Evolutionary conservation across 106 monocot genomes (phyloP).

Genomic region (Triglochin maritima): DNA sequence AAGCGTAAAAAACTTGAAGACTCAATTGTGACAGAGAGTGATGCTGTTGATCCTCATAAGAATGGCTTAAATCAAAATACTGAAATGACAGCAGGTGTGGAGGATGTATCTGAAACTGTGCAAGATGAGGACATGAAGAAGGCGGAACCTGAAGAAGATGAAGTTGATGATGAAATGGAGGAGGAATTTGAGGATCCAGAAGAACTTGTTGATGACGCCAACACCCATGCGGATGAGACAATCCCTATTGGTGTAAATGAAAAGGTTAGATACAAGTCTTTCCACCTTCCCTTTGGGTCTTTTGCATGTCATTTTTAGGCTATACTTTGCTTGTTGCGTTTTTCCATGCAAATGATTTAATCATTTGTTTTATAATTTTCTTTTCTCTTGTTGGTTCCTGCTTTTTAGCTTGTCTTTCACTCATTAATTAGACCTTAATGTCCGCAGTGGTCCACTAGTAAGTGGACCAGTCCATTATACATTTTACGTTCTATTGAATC

Average conservation of each 20-base stretch:
- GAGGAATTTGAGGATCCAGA: constrained; percentile 65
- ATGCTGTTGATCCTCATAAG: constrained; percentile 11
- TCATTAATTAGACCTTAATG: no score
- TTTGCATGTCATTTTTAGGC: no score
- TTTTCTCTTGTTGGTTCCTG: no score
- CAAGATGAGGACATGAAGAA: constrained; percentile 16
- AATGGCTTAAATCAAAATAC: constrained; percentile 1
- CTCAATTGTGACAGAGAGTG: constrained; percentile 13
- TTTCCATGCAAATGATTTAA: no score
- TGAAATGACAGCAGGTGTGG: constrained; percentile 4
- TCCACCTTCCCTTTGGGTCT: no score
- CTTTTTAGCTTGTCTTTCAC: no score
- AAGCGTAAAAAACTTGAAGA: constrained; percentile 47
- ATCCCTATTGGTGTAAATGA: constrained; percentile 9
- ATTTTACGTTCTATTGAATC: no score
- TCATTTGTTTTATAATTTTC: no score
- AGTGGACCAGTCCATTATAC: no score
- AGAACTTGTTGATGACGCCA: constrained; percentile 44
- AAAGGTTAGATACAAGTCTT: constrained; percentile 16
- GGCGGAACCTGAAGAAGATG: constrained; percentile 8
- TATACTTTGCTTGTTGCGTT: no score
- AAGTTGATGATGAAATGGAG: constrained; percentile 21
- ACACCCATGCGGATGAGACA: constrained; percentile 34
- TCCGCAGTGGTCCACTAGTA: no score
- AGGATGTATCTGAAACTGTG: constrained; percentile 11